These are phyloP conservation scores for Suillus clintonianus DNA, from an alignment of 768 basidiomycete species.

Conservation along the genomic window DNA sequence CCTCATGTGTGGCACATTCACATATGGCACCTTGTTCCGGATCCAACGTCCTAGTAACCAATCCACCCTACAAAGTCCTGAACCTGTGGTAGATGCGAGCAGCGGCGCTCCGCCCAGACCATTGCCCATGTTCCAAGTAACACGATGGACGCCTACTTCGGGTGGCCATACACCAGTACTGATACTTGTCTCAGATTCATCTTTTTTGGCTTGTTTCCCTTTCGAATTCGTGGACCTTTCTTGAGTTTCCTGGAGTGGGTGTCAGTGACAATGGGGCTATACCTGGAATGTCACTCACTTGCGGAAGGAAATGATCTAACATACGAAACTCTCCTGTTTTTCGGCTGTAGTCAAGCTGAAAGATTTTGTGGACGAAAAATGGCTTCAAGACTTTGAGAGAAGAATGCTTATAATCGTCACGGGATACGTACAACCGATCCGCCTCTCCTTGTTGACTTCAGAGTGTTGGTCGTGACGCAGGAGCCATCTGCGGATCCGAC, in stretches of 20 bases:
- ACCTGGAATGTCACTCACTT: constrained; percentile 41
- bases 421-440: constrained; percentile 62
- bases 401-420: neutral
- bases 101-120: constrained; percentile 61
- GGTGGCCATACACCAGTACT: constrained; percentile 77
- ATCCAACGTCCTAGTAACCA: constrained; percentile 76
- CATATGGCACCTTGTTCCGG: constrained; percentile 66
- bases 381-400: constrained; percentile 44
- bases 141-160: constrained; percentile 76
- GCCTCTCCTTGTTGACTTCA: constrained; percentile 68
- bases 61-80: constrained; percentile 87
- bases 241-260: constrained; percentile 46
- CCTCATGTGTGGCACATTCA: constrained; percentile 59
- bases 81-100: constrained; percentile 78
- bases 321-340: constrained; percentile 76
- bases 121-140: constrained; percentile 78
- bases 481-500: constrained; percentile 84
- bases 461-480: constrained; percentile 70
- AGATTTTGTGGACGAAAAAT: constrained; percentile 78
- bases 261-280: neutral
- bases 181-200: constrained; percentile 22
- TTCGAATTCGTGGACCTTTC: constrained; percentile 36
- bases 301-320: constrained; percentile 83
- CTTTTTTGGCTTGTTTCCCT: constrained; percentile 32
- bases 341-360: constrained; percentile 85